Evolutionary conservation across 2,329 filamentous ascomycete species (phyloP), one percentile per base, ranked within the genome.

Genomic region (Whalleya microplaca): DNA sequence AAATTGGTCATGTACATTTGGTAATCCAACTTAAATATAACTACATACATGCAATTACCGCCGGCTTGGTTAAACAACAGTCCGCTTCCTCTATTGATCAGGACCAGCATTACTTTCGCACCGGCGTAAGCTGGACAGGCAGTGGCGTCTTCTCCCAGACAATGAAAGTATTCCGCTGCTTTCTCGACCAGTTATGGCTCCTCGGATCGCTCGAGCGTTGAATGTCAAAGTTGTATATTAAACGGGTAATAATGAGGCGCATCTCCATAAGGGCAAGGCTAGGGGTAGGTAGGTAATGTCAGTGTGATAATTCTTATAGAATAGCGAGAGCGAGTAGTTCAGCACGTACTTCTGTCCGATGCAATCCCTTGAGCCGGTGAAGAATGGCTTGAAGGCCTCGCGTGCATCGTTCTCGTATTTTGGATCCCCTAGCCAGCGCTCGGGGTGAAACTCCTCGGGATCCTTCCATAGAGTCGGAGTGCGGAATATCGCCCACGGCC

Each of bases 341-440:
- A 42, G 43, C 37, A 51, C 59, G 37, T 51, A 54, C 59, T 55
- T 54, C 51, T 56, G 49, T 32, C 51, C 51, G 43, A 56, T 55
- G n/a, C 50, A 53, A 43, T 60, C 53, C 27, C 49, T 21, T 9
- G 46, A 56, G n/a, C 50, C 53, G 21, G 57, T 52, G 21, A 53
- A 52, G 49, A 56, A 56, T 19, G 53, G 46, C 53, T 56, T 59
- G 37, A 53, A 56, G 7, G 40, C 29, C 37, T 57, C 58, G 16
- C 51, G 47, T 21, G 37, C 44, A 21, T 52, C 45, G 19, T 37
- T 45, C 8, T 47, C 42, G 32, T 46, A 56, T 20, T 23, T 41
- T 37, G 51, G 43, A 19, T 57, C 53, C 18, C 37, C 58, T 14
- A 45, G 44, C 27, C 53, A 61, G n/a, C 55, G 45, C 46, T 57